These are phyloP conservation scores for Cercospora beticola DNA, from an alignment of 2,329 filamentous ascomycete species.

Conservation along the genomic window DNA sequence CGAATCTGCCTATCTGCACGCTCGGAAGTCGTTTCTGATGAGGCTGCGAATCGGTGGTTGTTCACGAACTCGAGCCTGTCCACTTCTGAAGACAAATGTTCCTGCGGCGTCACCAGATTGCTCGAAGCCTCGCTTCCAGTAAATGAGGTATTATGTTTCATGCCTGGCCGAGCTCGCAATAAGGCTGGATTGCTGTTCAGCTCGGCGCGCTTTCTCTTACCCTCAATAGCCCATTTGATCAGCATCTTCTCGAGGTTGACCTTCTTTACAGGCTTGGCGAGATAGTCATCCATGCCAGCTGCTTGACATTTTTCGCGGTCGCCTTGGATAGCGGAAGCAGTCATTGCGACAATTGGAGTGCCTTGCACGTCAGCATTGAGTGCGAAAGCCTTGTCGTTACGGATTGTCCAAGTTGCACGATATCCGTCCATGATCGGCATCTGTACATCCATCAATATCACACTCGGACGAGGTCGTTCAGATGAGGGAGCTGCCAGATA, in stretches of 20 bases:
- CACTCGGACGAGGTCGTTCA: conserved; percentile 61
- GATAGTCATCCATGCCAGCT: conserved; percentile 73
- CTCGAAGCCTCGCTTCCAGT: conserved; percentile 26
- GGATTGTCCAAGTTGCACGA: conserved; percentile 69
- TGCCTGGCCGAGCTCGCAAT: conserved; percentile 21
- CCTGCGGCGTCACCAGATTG: conserved; percentile 35
- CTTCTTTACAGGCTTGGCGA: conserved; percentile 71
- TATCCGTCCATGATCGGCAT: conserved; percentile 72
- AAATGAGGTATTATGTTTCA: conserved; percentile 28
- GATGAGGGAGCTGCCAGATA: conserved; percentile 55
- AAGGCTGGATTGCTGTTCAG: conserved; percentile 22
- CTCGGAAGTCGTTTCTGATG: conserved; percentile 48
- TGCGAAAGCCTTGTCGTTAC: conserved; percentile 66
- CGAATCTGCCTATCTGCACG: conserved; percentile 48
- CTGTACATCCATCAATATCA: conserved; percentile 59
- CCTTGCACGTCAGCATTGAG: conserved; percentile 54
- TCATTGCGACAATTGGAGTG: conserved; percentile 79
- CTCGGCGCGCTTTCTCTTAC: conserved; percentile 37
- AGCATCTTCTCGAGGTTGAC: conserved; percentile 69
- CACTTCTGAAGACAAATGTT: conserved; percentile 35
- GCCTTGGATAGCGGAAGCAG: conserved; percentile 73
- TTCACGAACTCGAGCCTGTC: conserved; percentile 40
- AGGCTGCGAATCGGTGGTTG: conserved; percentile 41
- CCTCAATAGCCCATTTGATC: conserved; percentile 62
- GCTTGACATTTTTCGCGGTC: conserved; percentile 71